A percentile compares a stretch with the other conserved stretches of the same genome.
Conservation (phyloP, 2,329 filamentous ascomycete species). For the Sporothrix variecibatus region DNA sequence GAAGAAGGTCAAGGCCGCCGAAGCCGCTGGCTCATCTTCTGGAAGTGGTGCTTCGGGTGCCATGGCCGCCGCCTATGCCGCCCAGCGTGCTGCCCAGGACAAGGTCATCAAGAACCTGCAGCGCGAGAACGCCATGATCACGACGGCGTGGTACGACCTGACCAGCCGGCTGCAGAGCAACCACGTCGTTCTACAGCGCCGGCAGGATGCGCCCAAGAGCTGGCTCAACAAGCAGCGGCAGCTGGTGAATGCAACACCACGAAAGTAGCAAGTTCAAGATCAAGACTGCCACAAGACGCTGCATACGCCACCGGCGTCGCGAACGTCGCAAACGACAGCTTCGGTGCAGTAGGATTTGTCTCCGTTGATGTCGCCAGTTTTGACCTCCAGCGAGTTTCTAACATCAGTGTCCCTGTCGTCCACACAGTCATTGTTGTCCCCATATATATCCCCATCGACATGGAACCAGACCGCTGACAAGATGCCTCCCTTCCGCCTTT, state of each 20-base stretch:
- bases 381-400: no score
- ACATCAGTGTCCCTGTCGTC: background rate
- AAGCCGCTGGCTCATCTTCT: conserved; percentile 50
- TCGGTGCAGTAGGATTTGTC: conserved; percentile 3
- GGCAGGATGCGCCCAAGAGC: conserved; percentile 73
- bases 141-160: conserved; percentile 85
- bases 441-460: background rate
- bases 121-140: conserved; percentile 75
- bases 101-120: conserved; percentile 68
- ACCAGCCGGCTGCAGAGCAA: conserved; percentile 78
- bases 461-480: background rate
- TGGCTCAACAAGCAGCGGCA: conserved; percentile 84
- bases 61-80: conserved; percentile 21
- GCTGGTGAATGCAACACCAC: conserved; percentile 56
- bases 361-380: background rate
- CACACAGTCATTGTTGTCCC: background rate
- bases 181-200: conserved; percentile 73
- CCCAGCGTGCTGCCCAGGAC: conserved; percentile 51
- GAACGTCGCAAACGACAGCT: no score
- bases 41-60: conserved; percentile 51
- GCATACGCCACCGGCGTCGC: no score
- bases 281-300: conserved; percentile 12
- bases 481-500: background rate
- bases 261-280: conserved; percentile 29
- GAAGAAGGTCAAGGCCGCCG: conserved; percentile 55